Percentiles rank a stretch among this genome's conserved stretches.
phyloP scores from a whole-genome alignment of 2,329 filamentous ascomycete genomes.

The Talaromyces sp. region DNA sequence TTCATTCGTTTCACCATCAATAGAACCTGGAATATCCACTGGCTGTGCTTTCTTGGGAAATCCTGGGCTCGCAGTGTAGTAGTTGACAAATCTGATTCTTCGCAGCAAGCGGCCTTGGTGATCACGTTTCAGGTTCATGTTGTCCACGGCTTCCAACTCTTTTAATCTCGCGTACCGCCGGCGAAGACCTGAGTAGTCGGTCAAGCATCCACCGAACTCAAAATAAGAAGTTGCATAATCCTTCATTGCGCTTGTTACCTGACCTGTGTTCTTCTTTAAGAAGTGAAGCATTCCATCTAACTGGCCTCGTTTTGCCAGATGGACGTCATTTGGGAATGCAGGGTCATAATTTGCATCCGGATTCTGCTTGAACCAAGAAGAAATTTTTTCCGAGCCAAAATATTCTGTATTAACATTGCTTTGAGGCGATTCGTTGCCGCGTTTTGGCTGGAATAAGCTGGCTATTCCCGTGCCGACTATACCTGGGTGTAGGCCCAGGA shows the following conservation, averaged over 20 bases:
- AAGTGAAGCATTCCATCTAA: conserved; percentile 63
- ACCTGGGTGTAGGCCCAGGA: conserved; percentile 82
- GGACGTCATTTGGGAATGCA: conserved; percentile 67
- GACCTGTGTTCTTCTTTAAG: conserved; percentile 71
- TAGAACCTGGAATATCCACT: not conserved
- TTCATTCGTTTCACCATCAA: not conserved
- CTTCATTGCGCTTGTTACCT: conserved; percentile 63
- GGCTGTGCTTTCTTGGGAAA: conserved; percentile 7
- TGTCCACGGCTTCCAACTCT: conserved; percentile 64
- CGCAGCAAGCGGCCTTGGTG: conserved; percentile 21
- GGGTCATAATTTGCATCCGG: conserved; percentile 64
- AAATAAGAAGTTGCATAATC: conserved; percentile 72
- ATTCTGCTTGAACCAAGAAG: conserved; percentile 15
- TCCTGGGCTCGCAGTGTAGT: conserved; percentile 82
- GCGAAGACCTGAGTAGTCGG: conserved; percentile 67
- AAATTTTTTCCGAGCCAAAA: not conserved
- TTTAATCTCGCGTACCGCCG: conserved; percentile 64
- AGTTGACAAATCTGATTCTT: conserved; percentile 75
- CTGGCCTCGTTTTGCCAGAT: conserved; percentile 63
- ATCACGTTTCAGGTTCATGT: conserved; percentile 36
- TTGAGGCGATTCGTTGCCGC: conserved; percentile 17
- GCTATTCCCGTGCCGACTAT: conserved; percentile 76
- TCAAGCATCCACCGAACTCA: conserved; percentile 75
- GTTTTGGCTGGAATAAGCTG: conserved; percentile 60
- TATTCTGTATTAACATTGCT: not conserved